These are phyloP conservation scores for Emericellopsis atlantica DNA, from an alignment of 2,329 filamentous ascomycete species.

Conservation along the genomic window DNA sequence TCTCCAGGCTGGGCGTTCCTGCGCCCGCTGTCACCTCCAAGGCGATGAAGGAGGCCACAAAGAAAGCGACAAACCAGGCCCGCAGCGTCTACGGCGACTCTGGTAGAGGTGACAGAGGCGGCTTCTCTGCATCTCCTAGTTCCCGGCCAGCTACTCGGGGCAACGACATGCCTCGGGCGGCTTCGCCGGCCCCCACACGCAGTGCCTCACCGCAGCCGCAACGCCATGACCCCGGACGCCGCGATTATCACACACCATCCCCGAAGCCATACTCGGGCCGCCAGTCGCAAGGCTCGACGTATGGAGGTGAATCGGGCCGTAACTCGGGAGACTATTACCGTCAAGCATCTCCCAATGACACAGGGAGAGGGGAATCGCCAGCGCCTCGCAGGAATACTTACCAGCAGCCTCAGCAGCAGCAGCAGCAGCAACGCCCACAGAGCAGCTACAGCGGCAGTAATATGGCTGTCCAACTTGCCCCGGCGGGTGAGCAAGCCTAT, in stretches of 20 bases:
- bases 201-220: constrained; percentile 50
- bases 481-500: constrained; percentile 42
- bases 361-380: constrained; percentile 1
- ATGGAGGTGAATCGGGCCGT: constrained; percentile 15
- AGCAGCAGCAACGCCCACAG: constrained; percentile 28
- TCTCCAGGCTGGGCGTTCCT: constrained; percentile 74
- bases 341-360: constrained; percentile 1
- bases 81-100: constrained; percentile 57
- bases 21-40: constrained; percentile 85
- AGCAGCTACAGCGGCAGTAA: constrained; percentile 37
- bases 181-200: constrained; percentile 58
- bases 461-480: constrained; percentile 59
- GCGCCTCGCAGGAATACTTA: constrained; percentile 8
- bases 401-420: constrained; percentile 1
- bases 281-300: constrained; percentile 13
- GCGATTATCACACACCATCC: constrained; percentile 36
- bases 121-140: constrained; percentile 17
- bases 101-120: constrained; percentile 16
- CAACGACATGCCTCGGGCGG: constrained; percentile 43
- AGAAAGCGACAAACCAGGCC: constrained; percentile 76
- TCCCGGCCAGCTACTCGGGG: constrained; percentile 48
- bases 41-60: constrained; percentile 90
- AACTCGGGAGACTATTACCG: constrained; percentile 2
- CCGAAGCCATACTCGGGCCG: constrained; percentile 49
- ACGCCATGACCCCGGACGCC: constrained; percentile 32